Evolutionary conservation across 805 yeast species (phyloP), one percentile per base, ranked within the genome.

Genomic region (Metschnikowia arizonensis): DNA sequence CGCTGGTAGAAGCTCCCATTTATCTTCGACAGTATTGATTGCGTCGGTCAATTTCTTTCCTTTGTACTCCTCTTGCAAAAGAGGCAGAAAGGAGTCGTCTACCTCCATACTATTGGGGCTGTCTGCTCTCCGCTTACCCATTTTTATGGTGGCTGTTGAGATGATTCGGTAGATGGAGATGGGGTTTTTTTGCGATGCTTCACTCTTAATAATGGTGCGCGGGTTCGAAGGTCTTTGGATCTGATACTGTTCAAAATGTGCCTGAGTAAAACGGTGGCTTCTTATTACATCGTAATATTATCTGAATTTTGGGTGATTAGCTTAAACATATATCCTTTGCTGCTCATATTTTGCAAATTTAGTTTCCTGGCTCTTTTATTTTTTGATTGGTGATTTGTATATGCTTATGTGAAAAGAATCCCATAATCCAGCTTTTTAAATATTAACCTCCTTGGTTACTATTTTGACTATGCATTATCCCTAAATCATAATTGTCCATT

Each of bases 1-100:
- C 0, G 99, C 99, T 0, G 99, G 99, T 33, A 93, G 69, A 38
- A 93, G 73, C 56, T 93, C 86, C 99, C 99, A 93, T 64, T 93
- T 93, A 66, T 93, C 99, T 56, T 88, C 88, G 9, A 95, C 93
- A 0, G 97, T 88, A 55, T 81, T 81, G 60, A 93, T 84, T 52
- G 86, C 86, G 68, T 93, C 99, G 1, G 95, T 80, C 48, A 93
- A 65, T 43, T 76, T 74, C 64, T 88, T 91, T 12, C 99, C 99
- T 60, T 82, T 84, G 66, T 87, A 93, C 14, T 77, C 76, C 9
- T 95, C 91, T 59, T 87, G 76, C 46, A 93, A 67, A 28, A 91
- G 74, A 40, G 88, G 93, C 58, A 78, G 80, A 63, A 89, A 87
- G 3, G 84, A 70, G 42, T 81, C 87, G 55, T 81, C 86, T 23